phyloP scores from a whole-genome alignment of 116 monocot genomes.

The Dioscorea cayenensis region DNA sequence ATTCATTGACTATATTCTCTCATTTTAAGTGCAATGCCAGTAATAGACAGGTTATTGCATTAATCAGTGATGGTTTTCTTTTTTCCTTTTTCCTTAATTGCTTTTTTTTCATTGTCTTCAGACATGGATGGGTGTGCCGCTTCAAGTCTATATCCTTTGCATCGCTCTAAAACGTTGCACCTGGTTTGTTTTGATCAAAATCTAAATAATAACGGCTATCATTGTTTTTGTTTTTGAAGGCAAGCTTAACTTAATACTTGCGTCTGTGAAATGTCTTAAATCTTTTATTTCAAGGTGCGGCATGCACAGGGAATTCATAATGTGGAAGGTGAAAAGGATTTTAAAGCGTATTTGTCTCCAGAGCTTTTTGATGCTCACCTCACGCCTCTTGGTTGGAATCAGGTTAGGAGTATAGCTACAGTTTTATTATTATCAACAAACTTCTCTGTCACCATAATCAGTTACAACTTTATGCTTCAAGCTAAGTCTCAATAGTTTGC shows the following conservation, averaged over 20 bases:
- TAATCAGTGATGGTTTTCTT: not conserved
- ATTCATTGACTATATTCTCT: too few species aligned
- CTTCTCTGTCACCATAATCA: too few species aligned
- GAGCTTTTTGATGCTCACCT: conserved; percentile 87
- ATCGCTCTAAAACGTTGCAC: conserved; percentile 85
- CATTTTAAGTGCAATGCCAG: too few species aligned
- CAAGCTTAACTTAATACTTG: not conserved
- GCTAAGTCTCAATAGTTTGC: too few species aligned
- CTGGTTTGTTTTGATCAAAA: conserved; percentile 39
- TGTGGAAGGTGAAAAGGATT: conserved; percentile 77
- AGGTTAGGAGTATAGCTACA: conserved; percentile 32
- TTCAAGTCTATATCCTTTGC: conserved; percentile 65
- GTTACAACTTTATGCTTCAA: too few species aligned
- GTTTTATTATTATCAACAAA: too few species aligned
- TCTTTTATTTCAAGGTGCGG: conserved; percentile 53
- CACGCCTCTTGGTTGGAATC: conserved; percentile 77
- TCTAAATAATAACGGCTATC: too few species aligned
- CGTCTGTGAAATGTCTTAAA: not conserved
- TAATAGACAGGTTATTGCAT: too few species aligned
- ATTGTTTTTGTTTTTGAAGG: not conserved
- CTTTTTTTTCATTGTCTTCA: conserved; percentile 14
- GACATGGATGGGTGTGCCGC: conserved; percentile 47
- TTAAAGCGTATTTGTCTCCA: conserved; percentile 53
- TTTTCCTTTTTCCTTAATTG: not conserved
- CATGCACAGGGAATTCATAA: conserved; percentile 92